phyloP scores from a whole-genome alignment of 2,329 filamentous ascomycete species.

The Hirsutella minnesotensis region DNA sequence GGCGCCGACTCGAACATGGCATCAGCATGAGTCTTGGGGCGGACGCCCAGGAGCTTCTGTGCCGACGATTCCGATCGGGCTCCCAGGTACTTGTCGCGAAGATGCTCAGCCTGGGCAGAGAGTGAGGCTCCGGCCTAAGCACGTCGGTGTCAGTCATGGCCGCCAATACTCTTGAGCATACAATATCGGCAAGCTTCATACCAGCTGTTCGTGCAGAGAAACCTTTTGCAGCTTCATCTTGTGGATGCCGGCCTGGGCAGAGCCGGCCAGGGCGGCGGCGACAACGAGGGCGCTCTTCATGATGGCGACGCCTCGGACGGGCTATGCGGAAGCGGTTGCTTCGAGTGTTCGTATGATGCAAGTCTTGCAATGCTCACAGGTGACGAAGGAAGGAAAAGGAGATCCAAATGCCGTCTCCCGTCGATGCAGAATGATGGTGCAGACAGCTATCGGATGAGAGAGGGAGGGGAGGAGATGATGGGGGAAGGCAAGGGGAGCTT shows the following conservation, averaged over 20 bases:
- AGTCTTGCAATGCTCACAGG: background rate
- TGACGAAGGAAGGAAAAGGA: background rate
- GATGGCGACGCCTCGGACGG: conserved; percentile 21
- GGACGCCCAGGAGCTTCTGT: conserved; percentile 69
- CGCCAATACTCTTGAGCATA: conserved; percentile 2
- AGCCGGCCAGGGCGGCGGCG: conserved; percentile 70
- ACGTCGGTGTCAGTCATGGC: conserved; percentile 3
- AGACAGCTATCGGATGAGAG: background rate
- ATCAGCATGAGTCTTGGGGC: conserved; percentile 45
- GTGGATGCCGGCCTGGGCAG: conserved; percentile 77
- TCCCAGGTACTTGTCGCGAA: conserved; percentile 96
- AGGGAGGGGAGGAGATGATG: background rate
- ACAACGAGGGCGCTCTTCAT: conserved; percentile 84
- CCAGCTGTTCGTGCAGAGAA: conserved; percentile 81
- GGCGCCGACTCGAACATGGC: conserved; percentile 23
- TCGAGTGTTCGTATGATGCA: background rate
- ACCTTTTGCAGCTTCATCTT: conserved; percentile 98
- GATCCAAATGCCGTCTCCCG: background rate
- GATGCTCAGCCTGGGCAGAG: conserved; percentile 65
- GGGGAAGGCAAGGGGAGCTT: background rate
- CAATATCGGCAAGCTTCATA: conserved; percentile 33
- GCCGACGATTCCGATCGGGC: conserved; percentile 52
- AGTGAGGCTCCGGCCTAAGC: conserved; percentile 65
- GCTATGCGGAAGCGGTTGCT: background rate
- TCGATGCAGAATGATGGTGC: background rate